A percentile compares a stretch with the other conserved stretches of the same genome.
Evolutionary conservation across 768 basidiomycete genomes (phyloP).

Genomic region (Lactifluus subvellereus): DNA sequence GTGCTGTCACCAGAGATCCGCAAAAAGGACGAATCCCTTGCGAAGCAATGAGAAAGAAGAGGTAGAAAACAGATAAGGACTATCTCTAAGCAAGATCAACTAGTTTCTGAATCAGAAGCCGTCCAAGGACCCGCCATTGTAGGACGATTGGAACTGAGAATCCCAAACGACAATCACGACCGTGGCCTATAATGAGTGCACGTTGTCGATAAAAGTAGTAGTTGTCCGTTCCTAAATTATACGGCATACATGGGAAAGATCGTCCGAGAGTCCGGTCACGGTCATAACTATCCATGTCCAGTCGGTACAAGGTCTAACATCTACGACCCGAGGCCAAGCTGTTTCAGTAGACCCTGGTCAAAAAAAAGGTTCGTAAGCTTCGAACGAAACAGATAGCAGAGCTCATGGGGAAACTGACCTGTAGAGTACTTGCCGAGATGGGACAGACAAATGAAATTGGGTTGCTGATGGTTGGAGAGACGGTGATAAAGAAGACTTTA

Average conservation of each 20-base stretch:
- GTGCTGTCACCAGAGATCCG: too few relatives aligned
- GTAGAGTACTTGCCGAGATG: slow-evolving; percentile 34
- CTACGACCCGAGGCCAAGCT: background rate
- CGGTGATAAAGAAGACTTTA: slow-evolving; percentile 54
- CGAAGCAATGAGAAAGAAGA: too few relatives aligned
- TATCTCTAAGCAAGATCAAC: too few relatives aligned
- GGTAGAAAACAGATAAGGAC: too few relatives aligned
- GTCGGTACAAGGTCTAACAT: background rate
- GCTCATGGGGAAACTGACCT: slow-evolving; percentile 27
- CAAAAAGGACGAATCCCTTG: too few relatives aligned
- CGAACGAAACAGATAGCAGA: background rate
- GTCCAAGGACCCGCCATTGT: too few relatives aligned
- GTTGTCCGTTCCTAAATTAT: background rate
- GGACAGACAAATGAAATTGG: slow-evolving; percentile 62
- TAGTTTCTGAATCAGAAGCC: too few relatives aligned
- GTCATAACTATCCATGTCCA: background rate
- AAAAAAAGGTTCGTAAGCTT: background rate
- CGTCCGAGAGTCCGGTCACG: background rate
- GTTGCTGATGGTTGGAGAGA: slow-evolving; percentile 62
- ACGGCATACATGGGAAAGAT: background rate
- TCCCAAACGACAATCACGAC: too few relatives aligned
- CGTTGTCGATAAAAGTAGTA: background rate
- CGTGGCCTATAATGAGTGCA: too few relatives aligned
- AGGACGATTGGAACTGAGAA: too few relatives aligned
- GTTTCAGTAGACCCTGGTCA: background rate